Conservation (phyloP, 495 filamentous ascomycete genomes). For the Neurospora terricola region DNA sequence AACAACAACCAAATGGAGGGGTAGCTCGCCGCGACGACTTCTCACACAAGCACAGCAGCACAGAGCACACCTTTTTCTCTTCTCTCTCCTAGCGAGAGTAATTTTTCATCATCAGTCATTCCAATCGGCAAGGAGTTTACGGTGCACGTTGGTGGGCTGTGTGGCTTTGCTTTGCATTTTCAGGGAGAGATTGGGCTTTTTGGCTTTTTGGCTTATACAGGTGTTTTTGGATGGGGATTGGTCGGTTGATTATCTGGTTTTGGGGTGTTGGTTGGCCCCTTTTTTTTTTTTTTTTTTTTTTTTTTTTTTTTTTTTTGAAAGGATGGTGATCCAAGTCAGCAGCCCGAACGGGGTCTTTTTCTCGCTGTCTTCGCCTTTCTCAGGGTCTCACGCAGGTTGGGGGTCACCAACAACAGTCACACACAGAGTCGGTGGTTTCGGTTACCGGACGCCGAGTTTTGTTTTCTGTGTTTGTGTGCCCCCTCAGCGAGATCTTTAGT, state of each 20-base stretch:
- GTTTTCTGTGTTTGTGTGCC: background rate
- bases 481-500: background rate
- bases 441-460: background rate
- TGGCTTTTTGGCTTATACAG: background rate
- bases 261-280: background rate
- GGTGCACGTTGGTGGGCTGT: background rate
- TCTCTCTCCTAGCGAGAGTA: background rate
- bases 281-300: background rate
- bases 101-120: background rate
- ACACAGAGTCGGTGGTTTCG: background rate
- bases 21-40: background rate
- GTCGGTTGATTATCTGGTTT: background rate
- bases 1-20: background rate
- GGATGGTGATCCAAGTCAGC: background rate
- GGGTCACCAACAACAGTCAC: background rate
- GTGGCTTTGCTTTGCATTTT: background rate
- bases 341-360: background rate
- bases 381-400: background rate
- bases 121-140: background rate
- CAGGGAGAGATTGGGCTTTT: background rate
- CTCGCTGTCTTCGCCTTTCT: background rate
- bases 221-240: background rate
- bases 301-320: background rate
- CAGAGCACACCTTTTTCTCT: background rate
- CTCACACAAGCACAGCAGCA: background rate